A percentile compares a stretch with the other conserved stretches of the same genome.
phyloP scores from a whole-genome alignment of 2,329 filamentous ascomycete genomes.

The Botrytis fabae region DNA sequence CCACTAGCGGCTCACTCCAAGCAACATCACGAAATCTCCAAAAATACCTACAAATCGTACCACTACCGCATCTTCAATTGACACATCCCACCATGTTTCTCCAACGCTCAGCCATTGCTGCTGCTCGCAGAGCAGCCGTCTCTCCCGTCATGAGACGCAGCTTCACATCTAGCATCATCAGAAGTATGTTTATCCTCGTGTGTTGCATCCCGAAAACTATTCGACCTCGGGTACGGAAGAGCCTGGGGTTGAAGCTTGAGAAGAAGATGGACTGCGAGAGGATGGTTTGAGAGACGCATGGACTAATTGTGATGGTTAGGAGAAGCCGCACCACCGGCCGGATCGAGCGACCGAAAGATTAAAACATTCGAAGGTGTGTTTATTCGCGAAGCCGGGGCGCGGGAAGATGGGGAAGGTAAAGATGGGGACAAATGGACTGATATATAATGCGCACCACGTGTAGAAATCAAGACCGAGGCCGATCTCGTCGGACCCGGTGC shows the following conservation, averaged over 20 bases:
- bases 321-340: constrained; percentile 33
- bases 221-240: constrained; percentile 26
- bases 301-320: constrained; percentile 28
- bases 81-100: constrained; percentile 55
- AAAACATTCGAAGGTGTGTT: constrained; percentile 41
- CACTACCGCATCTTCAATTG: constrained; percentile 24
- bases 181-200: constrained; percentile 51
- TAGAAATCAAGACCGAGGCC: constrained; percentile 80
- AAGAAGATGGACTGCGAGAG: neutral
- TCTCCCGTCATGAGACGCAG: constrained; percentile 56
- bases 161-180: constrained; percentile 60
- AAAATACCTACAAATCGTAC: constrained; percentile 23
- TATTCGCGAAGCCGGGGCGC: neutral
- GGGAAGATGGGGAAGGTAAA: neutral
- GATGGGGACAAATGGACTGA: constrained; percentile 24
- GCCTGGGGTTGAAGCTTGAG: constrained; percentile 1
- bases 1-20: constrained; percentile 18
- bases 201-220: constrained; percentile 28
- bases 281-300: neutral
- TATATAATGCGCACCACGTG: constrained; percentile 24
- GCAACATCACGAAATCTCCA: constrained; percentile 20
- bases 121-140: constrained; percentile 60
- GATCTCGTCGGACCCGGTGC: constrained; percentile 87
- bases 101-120: constrained; percentile 61
- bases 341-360: constrained; percentile 34